phyloP scores from a whole-genome alignment of 2,329 filamentous ascomycete species.

The Phyllosticta citribraziliensis region DNA sequence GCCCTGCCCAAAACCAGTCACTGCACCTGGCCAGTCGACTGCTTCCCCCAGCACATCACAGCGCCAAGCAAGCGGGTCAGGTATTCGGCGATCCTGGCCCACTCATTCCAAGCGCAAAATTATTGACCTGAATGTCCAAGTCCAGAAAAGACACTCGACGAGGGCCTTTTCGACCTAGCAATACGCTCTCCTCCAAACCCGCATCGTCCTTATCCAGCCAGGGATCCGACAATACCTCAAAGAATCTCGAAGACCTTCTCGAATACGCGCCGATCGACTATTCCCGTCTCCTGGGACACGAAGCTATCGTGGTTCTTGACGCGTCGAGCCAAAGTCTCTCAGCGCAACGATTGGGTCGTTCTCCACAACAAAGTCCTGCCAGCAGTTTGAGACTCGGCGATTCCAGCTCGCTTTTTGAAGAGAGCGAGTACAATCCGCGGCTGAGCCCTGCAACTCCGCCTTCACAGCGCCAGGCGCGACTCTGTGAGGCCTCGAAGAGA shows the following conservation, averaged over 20 bases:
- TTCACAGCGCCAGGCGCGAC: not conserved
- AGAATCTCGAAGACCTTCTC: not conserved
- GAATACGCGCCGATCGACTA: not conserved
- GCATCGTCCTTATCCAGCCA: slow-evolving; percentile 19
- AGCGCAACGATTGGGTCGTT: not conserved
- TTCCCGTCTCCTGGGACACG: not conserved
- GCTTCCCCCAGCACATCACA: not conserved
- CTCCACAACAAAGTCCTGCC: not conserved
- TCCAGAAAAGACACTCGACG: slow-evolving; percentile 14
- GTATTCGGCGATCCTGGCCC: not conserved
- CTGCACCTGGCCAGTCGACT: not conserved
- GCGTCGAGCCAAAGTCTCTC: not conserved
- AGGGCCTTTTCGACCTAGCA: slow-evolving; percentile 23
- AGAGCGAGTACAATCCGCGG: slow-evolving; percentile 8
- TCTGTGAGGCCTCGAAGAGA: not conserved
- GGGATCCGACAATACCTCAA: not conserved
- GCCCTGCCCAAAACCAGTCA: not conserved
- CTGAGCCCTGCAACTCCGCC: not conserved
- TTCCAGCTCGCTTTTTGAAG: slow-evolving; percentile 26
- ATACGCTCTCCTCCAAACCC: slow-evolving; percentile 24
- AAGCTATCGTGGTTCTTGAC: not conserved
- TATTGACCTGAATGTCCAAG: slow-evolving; percentile 4
- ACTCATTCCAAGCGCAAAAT: not conserved
- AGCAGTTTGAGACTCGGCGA: slow-evolving; percentile 13
- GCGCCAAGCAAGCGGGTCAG: slow-evolving; percentile 1